These are phyloP conservation scores for Entrophospora sp. DNA, from an alignment of 192 early-diverging fungal species.

Conservation along the genomic window DNA sequence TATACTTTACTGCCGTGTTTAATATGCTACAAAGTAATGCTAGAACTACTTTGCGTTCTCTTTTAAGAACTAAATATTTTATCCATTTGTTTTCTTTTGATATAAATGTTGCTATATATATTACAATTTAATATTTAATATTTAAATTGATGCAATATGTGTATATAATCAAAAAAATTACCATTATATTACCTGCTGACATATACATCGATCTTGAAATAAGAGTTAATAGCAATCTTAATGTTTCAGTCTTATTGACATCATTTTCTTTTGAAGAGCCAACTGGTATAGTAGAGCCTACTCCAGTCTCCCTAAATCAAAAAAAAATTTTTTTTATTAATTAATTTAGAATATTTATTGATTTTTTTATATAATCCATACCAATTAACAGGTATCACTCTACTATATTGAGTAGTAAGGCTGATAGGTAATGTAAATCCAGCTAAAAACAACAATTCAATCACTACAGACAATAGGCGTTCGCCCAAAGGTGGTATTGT, in stretches of 20 bases:
- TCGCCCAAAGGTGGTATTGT: constrained; percentile 35
- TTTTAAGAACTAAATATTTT: constrained; percentile 36
- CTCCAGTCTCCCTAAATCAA: constrained; percentile 50
- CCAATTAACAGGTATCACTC: constrained; percentile 64
- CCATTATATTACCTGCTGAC: constrained; percentile 22
- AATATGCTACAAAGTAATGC: constrained; percentile 77
- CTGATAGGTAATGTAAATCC: constrained; percentile 62
- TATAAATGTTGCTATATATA: constrained; percentile 31
- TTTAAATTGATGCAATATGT: no score
- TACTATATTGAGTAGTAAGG: constrained; percentile 22
- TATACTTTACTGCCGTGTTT: constrained; percentile 76
- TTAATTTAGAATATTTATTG: not conserved
- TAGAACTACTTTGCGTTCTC: constrained; percentile 63
- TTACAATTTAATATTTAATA: not conserved
- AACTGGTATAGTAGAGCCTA: constrained; percentile 62
- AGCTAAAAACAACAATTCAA: constrained; percentile 56
- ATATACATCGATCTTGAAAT: constrained; percentile 78
- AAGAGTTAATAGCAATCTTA: constrained; percentile 69
- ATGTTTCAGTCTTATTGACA: constrained; percentile 64
- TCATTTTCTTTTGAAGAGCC: constrained; percentile 59
- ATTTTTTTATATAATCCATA: constrained; percentile 2
- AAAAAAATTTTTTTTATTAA: not conserved
- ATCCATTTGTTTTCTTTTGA: constrained; percentile 52
- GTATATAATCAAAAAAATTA: no score
- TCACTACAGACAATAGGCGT: constrained; percentile 39